Percentiles rank a stretch among this genome's conserved stretches.
phyloP scores from a whole-genome alignment of 106 monocot genomes.

The Allium fistulosum region DNA sequence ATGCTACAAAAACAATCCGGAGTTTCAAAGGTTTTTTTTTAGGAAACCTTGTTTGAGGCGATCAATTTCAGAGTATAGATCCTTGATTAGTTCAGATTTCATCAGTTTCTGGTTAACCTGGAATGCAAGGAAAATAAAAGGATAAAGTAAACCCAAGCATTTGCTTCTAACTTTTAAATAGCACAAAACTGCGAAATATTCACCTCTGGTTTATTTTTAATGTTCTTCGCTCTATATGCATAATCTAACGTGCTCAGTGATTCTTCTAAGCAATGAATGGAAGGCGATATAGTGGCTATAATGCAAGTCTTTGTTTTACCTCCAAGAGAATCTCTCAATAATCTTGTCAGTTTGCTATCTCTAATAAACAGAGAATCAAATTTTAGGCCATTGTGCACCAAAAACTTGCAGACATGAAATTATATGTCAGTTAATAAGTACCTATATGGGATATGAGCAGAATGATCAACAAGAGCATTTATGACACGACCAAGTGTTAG shows the following conservation, averaged over 20 bases:
- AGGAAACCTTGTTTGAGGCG: slow-evolving; percentile 79
- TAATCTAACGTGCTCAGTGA: slow-evolving; percentile 87
- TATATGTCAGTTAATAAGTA: neutral
- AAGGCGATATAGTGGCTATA: slow-evolving; percentile 88
- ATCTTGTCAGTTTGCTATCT: slow-evolving; percentile 93
- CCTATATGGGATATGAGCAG: slow-evolving; percentile 95
- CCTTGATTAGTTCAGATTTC: slow-evolving; percentile 86
- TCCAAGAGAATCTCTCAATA: slow-evolving; percentile 86
- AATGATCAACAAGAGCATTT: slow-evolving; percentile 93
- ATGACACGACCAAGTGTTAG: slow-evolving; percentile 97
- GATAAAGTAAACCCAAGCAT: neutral
- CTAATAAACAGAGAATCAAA: slow-evolving; percentile 19
- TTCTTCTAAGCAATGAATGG: slow-evolving; percentile 83
- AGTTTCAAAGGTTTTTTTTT: neutral
- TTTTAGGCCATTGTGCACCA: neutral
- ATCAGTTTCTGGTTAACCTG: slow-evolving; percentile 94
- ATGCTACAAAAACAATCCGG: neutral
- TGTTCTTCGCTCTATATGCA: slow-evolving; percentile 83
- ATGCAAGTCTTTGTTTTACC: slow-evolving; percentile 97
- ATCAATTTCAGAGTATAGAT: slow-evolving; percentile 77
- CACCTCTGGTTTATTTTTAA: slow-evolving; percentile 93
- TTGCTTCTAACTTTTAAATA: neutral
- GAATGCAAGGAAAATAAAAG: neutral
- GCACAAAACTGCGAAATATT: neutral
- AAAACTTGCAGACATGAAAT: neutral